phyloP scores from a whole-genome alignment of 2,329 filamentous ascomycete species.

The Blastomyces percursus region DNA sequence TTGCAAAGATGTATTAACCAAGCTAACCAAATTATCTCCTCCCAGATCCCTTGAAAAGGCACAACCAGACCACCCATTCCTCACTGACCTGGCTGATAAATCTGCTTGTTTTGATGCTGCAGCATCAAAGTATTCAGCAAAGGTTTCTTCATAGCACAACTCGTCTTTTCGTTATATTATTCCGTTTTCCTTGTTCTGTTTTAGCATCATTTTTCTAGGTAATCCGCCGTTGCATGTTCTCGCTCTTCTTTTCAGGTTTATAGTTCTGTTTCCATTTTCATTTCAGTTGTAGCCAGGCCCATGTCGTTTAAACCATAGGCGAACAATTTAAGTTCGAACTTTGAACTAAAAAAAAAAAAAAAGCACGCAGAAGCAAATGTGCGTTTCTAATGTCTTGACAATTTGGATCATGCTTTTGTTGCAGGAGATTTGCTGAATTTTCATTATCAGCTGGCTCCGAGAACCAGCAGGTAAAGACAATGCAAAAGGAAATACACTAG shows the following conservation, averaged over 20 bases:
- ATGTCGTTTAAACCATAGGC: background rate
- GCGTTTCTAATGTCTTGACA: background rate
- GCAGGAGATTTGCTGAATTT: background rate
- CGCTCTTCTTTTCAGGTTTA: background rate
- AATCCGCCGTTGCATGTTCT: background rate
- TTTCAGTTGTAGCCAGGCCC: background rate
- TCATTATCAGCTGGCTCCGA: background rate
- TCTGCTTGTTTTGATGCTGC: slow-evolving; percentile 77
- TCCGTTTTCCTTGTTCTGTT: background rate
- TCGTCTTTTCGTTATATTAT: background rate
- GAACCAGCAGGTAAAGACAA: background rate
- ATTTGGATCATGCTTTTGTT: background rate
- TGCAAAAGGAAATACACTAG: background rate
- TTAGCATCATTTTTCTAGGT: background rate
- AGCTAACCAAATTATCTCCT: background rate
- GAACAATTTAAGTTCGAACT: background rate
- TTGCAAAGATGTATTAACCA: slow-evolving; percentile 15
- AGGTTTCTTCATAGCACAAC: slow-evolving; percentile 43
- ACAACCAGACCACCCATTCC: slow-evolving; percentile 57
- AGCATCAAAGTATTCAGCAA: slow-evolving; percentile 74
- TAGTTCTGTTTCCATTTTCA: background rate
- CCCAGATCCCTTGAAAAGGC: slow-evolving; percentile 36
- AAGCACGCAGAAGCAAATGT: background rate
- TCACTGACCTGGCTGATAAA: slow-evolving; percentile 72
- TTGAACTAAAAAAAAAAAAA: background rate